Percentiles rank a stretch among this genome's conserved stretches.
Conservation (phyloP, 2,329 filamentous ascomycete species). For the Penicillium hordei region DNA sequence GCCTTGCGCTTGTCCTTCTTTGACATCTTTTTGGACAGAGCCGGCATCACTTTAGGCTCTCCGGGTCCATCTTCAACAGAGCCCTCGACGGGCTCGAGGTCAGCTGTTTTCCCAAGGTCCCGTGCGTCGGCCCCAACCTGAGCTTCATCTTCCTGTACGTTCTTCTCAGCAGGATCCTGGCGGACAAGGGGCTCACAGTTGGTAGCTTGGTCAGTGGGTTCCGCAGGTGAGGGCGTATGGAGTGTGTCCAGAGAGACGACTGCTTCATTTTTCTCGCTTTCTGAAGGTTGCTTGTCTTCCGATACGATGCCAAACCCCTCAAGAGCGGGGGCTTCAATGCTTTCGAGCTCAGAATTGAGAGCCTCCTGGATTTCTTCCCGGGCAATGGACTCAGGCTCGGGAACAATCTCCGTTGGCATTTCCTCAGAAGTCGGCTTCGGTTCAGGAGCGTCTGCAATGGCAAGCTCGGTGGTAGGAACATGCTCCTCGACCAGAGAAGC, state of each 20-base stretch:
- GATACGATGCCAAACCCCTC: background rate
- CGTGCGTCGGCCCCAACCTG: too few species aligned
- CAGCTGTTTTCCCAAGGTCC: constrained; percentile 6
- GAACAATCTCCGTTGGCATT: background rate
- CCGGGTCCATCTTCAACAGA: background rate
- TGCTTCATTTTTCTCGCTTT: background rate
- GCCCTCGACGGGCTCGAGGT: background rate
- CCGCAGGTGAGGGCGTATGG: background rate
- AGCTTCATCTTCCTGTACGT: background rate
- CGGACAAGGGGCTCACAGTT: background rate
- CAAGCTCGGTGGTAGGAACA: background rate
- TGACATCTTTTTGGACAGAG: constrained; percentile 20
- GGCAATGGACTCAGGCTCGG: background rate
- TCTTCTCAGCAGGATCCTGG: background rate
- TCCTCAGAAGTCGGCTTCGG: background rate
- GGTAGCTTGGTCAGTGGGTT: background rate
- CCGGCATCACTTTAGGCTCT: constrained; percentile 3
- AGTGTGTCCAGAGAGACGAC: background rate
- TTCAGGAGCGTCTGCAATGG: background rate
- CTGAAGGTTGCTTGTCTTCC: constrained; percentile 1
- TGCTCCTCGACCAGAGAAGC: background rate
- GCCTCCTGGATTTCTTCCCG: background rate
- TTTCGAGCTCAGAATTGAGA: background rate
- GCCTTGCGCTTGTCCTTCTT: constrained; percentile 28
- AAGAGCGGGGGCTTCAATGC: background rate